Evolutionary conservation across 2,329 filamentous ascomycete species (phyloP).

Genomic region (Colletotrichum limetticola): DNA sequence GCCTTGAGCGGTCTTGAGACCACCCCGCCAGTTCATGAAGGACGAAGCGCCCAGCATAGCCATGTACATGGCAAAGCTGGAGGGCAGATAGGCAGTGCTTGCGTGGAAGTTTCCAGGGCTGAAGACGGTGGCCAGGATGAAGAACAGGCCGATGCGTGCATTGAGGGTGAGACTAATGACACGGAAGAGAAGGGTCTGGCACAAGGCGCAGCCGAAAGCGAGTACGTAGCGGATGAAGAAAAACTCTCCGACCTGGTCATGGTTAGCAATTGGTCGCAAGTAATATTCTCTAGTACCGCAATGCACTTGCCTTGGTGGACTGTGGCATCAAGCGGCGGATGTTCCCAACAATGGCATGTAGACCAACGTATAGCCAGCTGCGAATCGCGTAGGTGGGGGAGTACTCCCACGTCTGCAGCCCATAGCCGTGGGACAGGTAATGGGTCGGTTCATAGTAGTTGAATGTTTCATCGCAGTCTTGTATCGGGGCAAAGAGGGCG

Average conservation of each 20-base stretch:
- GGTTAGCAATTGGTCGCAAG: background rate
- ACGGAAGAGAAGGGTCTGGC: slow-evolving; percentile 84
- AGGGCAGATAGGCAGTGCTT: slow-evolving; percentile 86
- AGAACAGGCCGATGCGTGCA: slow-evolving; percentile 85
- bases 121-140: slow-evolving; percentile 78
- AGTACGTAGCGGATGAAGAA: slow-evolving; percentile 84
- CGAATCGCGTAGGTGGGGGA: slow-evolving; percentile 94
- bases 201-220: slow-evolving; percentile 80
- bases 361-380: slow-evolving; percentile 88
- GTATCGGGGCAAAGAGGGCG: slow-evolving; percentile 87
- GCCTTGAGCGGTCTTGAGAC: slow-evolving; percentile 81
- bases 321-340: slow-evolving; percentile 72
- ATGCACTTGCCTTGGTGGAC: slow-evolving; percentile 62
- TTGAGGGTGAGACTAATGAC: slow-evolving; percentile 82
- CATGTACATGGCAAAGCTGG: slow-evolving; percentile 96
- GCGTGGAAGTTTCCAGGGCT: slow-evolving; percentile 96
- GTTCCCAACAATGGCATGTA: slow-evolving; percentile 81
- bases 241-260: slow-evolving; percentile 74
- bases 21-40: slow-evolving; percentile 90
- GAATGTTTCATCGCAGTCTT: slow-evolving; percentile 98
- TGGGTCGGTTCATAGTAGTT: slow-evolving; percentile 99
- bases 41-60: slow-evolving; percentile 86
- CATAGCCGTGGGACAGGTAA: slow-evolving; percentile 92
- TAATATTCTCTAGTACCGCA: too few relatives aligned
- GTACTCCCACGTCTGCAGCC: slow-evolving; percentile 98